These are phyloP conservation scores for Exutisphaerella laricina DNA, from an alignment of 2,329 filamentous ascomycete species.

Conservation along the genomic window DNA sequence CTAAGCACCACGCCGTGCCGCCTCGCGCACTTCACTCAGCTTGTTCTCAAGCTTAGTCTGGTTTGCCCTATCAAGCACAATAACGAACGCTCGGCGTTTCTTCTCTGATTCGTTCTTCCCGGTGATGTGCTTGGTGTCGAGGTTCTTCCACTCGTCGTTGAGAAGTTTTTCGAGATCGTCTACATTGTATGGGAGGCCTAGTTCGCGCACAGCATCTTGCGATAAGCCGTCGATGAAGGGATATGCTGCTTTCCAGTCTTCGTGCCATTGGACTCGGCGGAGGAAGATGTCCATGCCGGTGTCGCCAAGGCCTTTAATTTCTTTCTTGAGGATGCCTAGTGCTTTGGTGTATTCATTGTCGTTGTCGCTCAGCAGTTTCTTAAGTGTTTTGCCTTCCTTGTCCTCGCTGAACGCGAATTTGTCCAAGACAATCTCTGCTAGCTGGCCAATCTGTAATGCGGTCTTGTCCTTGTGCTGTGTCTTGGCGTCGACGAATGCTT, in stretches of 20 bases:
- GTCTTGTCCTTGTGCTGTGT: constrained; percentile 46
- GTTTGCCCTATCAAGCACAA: constrained; percentile 36
- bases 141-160: constrained; percentile 34
- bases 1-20: too few relatives aligned
- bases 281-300: constrained; percentile 42
- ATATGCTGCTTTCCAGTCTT: constrained; percentile 33
- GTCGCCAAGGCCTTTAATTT: constrained; percentile 39
- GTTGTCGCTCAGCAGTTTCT: constrained; percentile 32
- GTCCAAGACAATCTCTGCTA: constrained; percentile 32
- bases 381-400: constrained; percentile 29
- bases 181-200: constrained; percentile 35
- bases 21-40: constrained; percentile 6
- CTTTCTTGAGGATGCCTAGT: constrained; percentile 30
- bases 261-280: constrained; percentile 37
- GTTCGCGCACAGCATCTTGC: constrained; percentile 30
- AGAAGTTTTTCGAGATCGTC: constrained; percentile 33
- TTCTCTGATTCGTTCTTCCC: constrained; percentile 32
- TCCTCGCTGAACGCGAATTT: constrained; percentile 32
- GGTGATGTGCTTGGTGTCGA: constrained; percentile 29
- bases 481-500: constrained; percentile 39
- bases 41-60: constrained; percentile 38
- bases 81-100: constrained; percentile 38
- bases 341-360: constrained; percentile 28
- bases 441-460: constrained; percentile 35
- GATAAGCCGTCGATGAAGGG: constrained; percentile 39